These are phyloP conservation scores for Spiraea crenata DNA, from an alignment of 331 rosid genomes.

Conservation along the genomic window DNA sequence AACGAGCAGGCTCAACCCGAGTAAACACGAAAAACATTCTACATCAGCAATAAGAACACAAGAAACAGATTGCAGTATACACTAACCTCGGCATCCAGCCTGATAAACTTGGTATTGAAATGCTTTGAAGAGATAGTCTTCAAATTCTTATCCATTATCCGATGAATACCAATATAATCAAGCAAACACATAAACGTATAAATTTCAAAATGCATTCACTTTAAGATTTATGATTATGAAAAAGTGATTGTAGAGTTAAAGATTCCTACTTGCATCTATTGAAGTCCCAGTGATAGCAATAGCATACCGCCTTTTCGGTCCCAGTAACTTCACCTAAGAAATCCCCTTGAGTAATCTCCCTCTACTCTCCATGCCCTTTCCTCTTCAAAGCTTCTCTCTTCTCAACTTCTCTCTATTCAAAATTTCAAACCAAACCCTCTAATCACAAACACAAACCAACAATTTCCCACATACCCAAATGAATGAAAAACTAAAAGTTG, in stretches of 20 bases:
- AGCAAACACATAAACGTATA: too few relatives aligned
- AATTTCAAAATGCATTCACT: background rate
- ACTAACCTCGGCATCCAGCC: constrained; percentile 88
- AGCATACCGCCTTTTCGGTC: constrained; percentile 79
- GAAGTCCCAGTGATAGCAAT: constrained; percentile 82
- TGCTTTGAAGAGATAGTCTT: constrained; percentile 66
- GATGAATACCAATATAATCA: constrained; percentile 12
- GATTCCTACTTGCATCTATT: constrained; percentile 97
- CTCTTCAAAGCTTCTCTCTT: constrained; percentile 79
- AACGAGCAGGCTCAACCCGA: constrained; percentile 20
- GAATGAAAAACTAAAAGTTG: constrained; percentile 16
- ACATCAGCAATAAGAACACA: constrained; percentile 8
- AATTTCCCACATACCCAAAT: background rate
- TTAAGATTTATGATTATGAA: background rate
- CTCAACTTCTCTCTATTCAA: constrained; percentile 81
- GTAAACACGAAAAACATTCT: constrained; percentile 14
- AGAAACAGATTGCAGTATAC: background rate
- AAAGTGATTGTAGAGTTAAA: constrained; percentile 3
- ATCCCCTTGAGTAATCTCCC: constrained; percentile 87
- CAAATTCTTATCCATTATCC: constrained; percentile 95
- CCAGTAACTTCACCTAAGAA: constrained; percentile 92
- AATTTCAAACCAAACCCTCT: constrained; percentile 11
- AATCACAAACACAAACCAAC: constrained; percentile 12
- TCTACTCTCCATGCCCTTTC: constrained; percentile 90
- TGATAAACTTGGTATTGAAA: constrained; percentile 75